Base-by-base conservation (phyloP, 108 stramenopile species). In the Fragilariopsis cylindrus region DNA sequence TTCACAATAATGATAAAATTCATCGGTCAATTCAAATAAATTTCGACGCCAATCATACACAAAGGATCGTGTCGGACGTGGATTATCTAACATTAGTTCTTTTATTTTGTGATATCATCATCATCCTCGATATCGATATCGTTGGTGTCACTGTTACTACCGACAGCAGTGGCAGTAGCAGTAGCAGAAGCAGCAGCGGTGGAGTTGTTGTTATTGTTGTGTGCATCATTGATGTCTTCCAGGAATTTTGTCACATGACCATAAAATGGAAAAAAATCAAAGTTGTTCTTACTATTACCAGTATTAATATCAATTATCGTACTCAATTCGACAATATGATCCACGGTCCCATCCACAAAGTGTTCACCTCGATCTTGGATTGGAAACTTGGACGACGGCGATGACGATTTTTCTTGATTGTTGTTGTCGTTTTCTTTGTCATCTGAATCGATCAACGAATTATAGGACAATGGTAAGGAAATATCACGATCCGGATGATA, bases 1-100 rank as follows among this genome's bases (percentile, higher is more conserved):
- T 73, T 83, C 82, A 49, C 84, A 85, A 70, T 81, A 85, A 15
- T 71, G 50, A 58, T 85, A 82, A 8, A 85, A 60, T 9, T 73
- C 79, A 13, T 76, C 48, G 56, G 76, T 73, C 13, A 85, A 72
- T 65, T 85, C 84, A 3, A 78, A 80, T 6, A 85, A 57, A 16
- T 81, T 68, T 7, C 84, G 79, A 21, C 84, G 71, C 84, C 84
- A 85, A 64, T 85, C 84, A 54, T 85, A 85, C 7, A 68, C 65
- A 67, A 85, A 85, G 3, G 79, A 67, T 16, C 79, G 76, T 1
- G 84, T 83, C 3, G 84, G 84, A 5, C 84, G 60, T 41, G 81
- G 48, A 21, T 49, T 42, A 30, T 2, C 2, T 30, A 30, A 11
- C 58, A 60, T 60, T 1, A 60, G 41, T 11, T 11, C 21, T 60